These are phyloP conservation scores for Tolypocladium tundrense DNA, from an alignment of 2,329 filamentous ascomycete genomes.

Conservation along the genomic window DNA sequence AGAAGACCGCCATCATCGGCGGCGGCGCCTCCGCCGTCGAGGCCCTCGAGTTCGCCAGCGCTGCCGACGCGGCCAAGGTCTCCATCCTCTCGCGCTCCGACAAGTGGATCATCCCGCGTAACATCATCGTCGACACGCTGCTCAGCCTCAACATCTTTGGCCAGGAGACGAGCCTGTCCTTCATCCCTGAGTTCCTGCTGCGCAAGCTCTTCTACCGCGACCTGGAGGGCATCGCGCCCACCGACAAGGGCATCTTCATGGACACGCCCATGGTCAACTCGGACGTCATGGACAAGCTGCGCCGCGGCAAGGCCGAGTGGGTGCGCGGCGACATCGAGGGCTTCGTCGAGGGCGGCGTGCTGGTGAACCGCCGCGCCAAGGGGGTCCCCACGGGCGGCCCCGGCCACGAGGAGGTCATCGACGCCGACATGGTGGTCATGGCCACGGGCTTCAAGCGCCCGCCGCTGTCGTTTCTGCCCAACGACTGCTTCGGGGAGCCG, in stretches of 20 bases:
- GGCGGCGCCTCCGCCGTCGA: slow-evolving; percentile 76
- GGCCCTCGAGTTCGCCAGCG: slow-evolving; percentile 67
- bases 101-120: slow-evolving; percentile 82
- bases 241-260: slow-evolving; percentile 64
- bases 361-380: slow-evolving; percentile 60
- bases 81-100: slow-evolving; percentile 68
- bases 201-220: slow-evolving; percentile 77
- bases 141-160: slow-evolving; percentile 72
- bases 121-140: slow-evolving; percentile 61
- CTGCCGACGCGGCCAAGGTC: slow-evolving; percentile 55
- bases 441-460: slow-evolving; percentile 75
- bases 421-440: slow-evolving; percentile 70
- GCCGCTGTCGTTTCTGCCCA: slow-evolving; percentile 60
- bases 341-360: slow-evolving; percentile 53
- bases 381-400: slow-evolving; percentile 70
- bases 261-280: slow-evolving; percentile 84
- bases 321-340: slow-evolving; percentile 67
- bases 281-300: slow-evolving; percentile 66
- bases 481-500: slow-evolving; percentile 60
- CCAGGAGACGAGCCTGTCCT: slow-evolving; percentile 63
- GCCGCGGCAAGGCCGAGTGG: slow-evolving; percentile 64
- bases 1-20: slow-evolving; percentile 67
- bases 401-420: slow-evolving; percentile 53
- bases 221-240: slow-evolving; percentile 61
- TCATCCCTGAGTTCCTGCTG: slow-evolving; percentile 67